phyloP scores from a whole-genome alignment of 352 stramenopile species.

The Globisporangium spiculum region DNA sequence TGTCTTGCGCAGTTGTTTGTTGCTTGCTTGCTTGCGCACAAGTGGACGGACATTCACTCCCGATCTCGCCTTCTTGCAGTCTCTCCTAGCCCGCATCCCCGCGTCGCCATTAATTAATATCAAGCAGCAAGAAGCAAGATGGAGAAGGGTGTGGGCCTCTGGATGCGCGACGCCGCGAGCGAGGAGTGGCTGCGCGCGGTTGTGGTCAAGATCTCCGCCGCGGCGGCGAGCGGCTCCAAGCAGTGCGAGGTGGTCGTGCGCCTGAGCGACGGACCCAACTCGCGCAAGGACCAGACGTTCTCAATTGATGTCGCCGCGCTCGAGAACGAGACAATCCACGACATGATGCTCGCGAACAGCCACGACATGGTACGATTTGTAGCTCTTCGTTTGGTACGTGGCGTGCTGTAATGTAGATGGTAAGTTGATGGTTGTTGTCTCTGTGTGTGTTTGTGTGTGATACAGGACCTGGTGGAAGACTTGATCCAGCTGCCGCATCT shows the following conservation, averaged over 20 bases:
- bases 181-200: conserved; percentile 71
- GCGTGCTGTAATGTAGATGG: neutral
- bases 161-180: conserved; percentile 60
- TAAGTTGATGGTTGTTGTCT: neutral
- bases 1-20: conserved; percentile 4
- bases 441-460: neutral
- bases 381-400: neutral
- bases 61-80: conserved; percentile 6
- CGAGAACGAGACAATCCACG: conserved; percentile 57
- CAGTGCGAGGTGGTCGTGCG: conserved; percentile 48
- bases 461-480: conserved; percentile 86
- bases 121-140: conserved; percentile 29
- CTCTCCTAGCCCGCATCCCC: neutral
- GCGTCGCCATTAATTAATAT: neutral
- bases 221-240: conserved; percentile 11
- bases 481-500: conserved; percentile 92
- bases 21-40: neutral
- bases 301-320: conserved; percentile 56
- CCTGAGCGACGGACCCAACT: conserved; percentile 47
- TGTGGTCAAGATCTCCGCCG: conserved; percentile 39
- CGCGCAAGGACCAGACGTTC: conserved; percentile 44
- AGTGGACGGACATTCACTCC: conserved; percentile 11
- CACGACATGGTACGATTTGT: conserved; percentile 63
- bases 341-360: conserved; percentile 77
- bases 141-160: conserved; percentile 80